phyloP scores from a whole-genome alignment of 1,284 basidiomycete species.

The Sanghuangporus weigelae region DNA sequence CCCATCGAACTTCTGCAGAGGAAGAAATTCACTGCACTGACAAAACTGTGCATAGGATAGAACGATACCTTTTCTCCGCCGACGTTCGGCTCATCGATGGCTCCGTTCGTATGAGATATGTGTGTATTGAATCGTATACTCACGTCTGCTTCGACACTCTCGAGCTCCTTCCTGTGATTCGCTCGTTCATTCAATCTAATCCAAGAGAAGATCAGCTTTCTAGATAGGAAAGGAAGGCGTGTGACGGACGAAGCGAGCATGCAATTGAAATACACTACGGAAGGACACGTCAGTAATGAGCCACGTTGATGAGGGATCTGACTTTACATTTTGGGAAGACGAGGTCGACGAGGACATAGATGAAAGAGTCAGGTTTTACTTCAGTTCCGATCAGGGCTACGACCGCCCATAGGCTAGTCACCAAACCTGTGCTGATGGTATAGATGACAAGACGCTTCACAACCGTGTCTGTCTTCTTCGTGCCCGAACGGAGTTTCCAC shows the following conservation, averaged over 20 bases:
- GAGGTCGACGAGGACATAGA: constrained; percentile 1
- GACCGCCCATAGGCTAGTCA: not conserved
- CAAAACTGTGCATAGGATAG: not conserved
- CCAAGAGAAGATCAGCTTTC: not conserved
- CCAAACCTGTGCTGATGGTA: not conserved
- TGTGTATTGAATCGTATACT: not conserved
- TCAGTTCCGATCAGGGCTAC: not conserved
- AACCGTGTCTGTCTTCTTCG: constrained; percentile 7
- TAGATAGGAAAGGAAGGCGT: too few relatives aligned
- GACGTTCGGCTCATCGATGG: not conserved
- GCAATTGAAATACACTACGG: not conserved
- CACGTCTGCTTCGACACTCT: not conserved
- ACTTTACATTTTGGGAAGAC: not conserved
- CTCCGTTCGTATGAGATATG: not conserved
- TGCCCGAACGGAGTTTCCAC: not conserved
- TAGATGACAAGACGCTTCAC: not conserved
- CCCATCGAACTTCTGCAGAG: not conserved
- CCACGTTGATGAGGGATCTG: not conserved
- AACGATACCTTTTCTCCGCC: not conserved
- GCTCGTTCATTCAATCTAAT: not conserved
- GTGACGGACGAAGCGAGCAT: not conserved
- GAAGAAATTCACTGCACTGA: not conserved
- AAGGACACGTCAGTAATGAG: not conserved
- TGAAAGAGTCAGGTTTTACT: not conserved
- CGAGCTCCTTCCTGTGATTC: not conserved